Percentiles rank a stretch among this genome's conserved stretches.
Conservation (phyloP, 1,284 basidiomycete genomes). For the Pholiota adiposa region DNA sequence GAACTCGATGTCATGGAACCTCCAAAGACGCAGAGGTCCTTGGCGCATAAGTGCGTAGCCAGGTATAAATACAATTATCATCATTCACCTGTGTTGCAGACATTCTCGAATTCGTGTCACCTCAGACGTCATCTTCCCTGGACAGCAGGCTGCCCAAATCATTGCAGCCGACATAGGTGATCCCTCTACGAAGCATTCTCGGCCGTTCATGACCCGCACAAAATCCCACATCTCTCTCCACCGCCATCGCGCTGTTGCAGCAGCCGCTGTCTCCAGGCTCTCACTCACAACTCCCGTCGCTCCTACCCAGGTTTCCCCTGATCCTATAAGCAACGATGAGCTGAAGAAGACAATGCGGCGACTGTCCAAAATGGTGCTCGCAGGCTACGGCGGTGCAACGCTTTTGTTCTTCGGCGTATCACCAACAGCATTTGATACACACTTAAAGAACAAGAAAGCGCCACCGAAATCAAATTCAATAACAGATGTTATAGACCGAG, state of each 20-base stretch:
- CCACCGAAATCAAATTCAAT: conserved; percentile 25
- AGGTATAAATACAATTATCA: neutral
- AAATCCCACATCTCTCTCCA: conserved; percentile 25
- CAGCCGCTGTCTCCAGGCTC: neutral
- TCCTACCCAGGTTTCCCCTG: conserved; percentile 24
- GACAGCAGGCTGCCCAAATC: conserved; percentile 61
- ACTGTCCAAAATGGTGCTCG: conserved; percentile 78
- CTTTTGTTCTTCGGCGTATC: conserved; percentile 79
- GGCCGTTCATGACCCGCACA: conserved; percentile 24
- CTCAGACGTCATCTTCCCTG: conserved; percentile 68
- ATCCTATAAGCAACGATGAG: conserved; percentile 48
- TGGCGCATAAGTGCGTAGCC: conserved; percentile 36
- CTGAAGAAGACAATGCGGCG: conserved; percentile 71
- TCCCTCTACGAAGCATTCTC: conserved; percentile 31
- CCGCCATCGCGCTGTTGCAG: conserved; percentile 16
- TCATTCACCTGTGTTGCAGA: neutral
- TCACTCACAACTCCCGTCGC: conserved; percentile 16
- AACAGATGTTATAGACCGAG: conserved; percentile 32
- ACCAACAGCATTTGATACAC: conserved; percentile 31
- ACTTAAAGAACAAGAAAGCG: conserved; percentile 23
- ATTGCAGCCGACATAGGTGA: conserved; percentile 76
- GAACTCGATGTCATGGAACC: conserved; percentile 67
- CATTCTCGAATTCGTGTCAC: conserved; percentile 67
- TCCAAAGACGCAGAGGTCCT: conserved; percentile 25
- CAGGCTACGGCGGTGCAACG: conserved; percentile 79